Conservation (phyloP, 73 alveolate species). For the Halteria grandinella region DNA sequence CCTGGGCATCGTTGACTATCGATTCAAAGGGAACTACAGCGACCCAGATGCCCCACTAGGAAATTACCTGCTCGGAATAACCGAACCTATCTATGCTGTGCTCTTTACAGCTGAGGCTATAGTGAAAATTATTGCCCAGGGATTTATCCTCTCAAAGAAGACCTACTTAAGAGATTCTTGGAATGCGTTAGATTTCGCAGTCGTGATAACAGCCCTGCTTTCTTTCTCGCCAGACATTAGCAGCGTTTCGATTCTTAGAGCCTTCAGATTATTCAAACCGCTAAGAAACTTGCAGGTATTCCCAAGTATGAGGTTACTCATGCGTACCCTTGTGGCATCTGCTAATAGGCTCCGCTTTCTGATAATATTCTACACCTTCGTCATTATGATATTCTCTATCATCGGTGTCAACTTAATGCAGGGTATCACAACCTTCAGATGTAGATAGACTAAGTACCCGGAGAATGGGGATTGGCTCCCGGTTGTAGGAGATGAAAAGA, state of each 20-base stretch:
- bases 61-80: not conserved
- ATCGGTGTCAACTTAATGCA: conserved; percentile 40
- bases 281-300: conserved; percentile 16
- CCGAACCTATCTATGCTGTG: not conserved
- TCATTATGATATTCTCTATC: conserved; percentile 45
- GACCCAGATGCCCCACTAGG: not conserved
- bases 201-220: not conserved
- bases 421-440: conserved; percentile 49
- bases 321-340: conserved; percentile 33
- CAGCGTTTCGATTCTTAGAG: not conserved
- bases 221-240: not conserved
- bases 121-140: conserved; percentile 3
- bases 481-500: conserved; percentile 8
- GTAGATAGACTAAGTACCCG: conserved; percentile 45
- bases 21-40: not conserved
- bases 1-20: conserved; percentile 42
- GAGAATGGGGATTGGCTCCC: conserved; percentile 48
- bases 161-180: conserved; percentile 17
- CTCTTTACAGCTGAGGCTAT: conserved; percentile 4
- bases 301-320: conserved; percentile 51
- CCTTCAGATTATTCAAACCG: conserved; percentile 61
- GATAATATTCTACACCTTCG: conserved; percentile 14
- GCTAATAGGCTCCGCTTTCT: conserved; percentile 20
- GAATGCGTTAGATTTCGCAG: conserved; percentile 18
- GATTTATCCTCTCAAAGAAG: not conserved